A percentile compares a stretch with the other conserved stretches of the same genome.
These are phyloP conservation scores for Trichosporon ovoides DNA, from an alignment of 1,284 basidiomycete genomes.

Conservation along the genomic window DNA sequence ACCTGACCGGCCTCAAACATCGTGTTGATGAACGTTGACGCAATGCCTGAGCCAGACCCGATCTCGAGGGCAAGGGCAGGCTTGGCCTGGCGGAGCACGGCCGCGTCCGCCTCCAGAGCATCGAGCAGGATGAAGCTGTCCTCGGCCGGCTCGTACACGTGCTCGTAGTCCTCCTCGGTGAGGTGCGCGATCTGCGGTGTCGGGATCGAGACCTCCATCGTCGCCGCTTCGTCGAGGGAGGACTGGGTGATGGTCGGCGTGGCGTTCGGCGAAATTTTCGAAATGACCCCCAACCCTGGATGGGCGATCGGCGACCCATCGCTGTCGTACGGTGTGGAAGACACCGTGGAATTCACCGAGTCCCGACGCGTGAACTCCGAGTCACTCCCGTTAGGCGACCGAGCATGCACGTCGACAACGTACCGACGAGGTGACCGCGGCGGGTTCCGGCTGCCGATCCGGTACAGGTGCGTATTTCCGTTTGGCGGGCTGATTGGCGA, in stretches of 20 bases:
- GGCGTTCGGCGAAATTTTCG: background rate
- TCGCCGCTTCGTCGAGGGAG: background rate
- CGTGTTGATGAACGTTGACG: slow-evolving; percentile 68
- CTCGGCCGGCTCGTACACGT: slow-evolving; percentile 89
- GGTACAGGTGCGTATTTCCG: slow-evolving; percentile 20
- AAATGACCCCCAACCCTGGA: slow-evolving; percentile 5
- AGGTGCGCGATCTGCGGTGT: slow-evolving; percentile 86
- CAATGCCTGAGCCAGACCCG: slow-evolving; percentile 90
- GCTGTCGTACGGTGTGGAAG: slow-evolving; percentile 13
- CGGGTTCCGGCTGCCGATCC: slow-evolving; percentile 16
- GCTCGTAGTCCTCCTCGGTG: slow-evolving; percentile 63
- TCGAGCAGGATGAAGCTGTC: slow-evolving; percentile 95
- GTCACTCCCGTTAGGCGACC: background rate
- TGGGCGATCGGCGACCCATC: slow-evolving; percentile 3
- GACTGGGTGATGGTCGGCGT: background rate
- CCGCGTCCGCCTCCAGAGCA: slow-evolving; percentile 75
- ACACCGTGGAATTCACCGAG: background rate
- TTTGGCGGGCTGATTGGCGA: slow-evolving; percentile 9
- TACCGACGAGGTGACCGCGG: background rate
- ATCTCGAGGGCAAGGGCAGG: slow-evolving; percentile 80
- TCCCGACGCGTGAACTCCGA: background rate
- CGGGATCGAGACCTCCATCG: slow-evolving; percentile 52
- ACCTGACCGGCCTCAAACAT: slow-evolving; percentile 52
- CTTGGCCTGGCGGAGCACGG: slow-evolving; percentile 53
- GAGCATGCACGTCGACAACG: slow-evolving; percentile 4